Evolutionary conservation across 208 protist species (phyloP).

Genomic region (Eutreptiella sp.): DNA sequence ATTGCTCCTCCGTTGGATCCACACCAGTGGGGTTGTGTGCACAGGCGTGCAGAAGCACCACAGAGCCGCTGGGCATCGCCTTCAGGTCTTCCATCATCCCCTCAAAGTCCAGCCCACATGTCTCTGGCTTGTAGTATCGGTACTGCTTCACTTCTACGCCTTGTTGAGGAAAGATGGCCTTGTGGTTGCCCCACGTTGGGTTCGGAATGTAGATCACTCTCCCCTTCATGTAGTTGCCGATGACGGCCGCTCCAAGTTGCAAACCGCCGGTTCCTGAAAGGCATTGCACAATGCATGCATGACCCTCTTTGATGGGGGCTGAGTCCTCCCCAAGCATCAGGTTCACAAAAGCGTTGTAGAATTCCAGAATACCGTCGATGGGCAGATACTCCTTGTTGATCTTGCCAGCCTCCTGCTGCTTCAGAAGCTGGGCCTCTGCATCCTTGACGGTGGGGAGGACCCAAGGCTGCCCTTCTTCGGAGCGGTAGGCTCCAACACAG

Average conservation of each 20-base stretch:
- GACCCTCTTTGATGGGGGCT: conserved; percentile 30
- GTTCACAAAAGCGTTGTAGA: conserved; percentile 38
- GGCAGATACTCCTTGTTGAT: conserved; percentile 76
- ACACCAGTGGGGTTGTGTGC: conserved; percentile 88
- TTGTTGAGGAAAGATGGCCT: conserved; percentile 27
- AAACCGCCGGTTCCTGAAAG: conserved; percentile 27
- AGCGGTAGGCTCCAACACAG: conserved; percentile 45
- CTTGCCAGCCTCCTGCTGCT: too few species aligned
- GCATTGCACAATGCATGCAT: conserved; percentile 27
- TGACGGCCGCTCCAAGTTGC: conserved; percentile 6
- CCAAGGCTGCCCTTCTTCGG: conserved; percentile 39
- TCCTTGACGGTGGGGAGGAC: conserved; percentile 37
- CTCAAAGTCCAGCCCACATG: conserved; percentile 49
- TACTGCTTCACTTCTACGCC: conserved; percentile 31
- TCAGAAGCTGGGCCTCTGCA: too few species aligned
- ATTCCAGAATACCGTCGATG: conserved; percentile 53
- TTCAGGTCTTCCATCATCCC: conserved; percentile 40
- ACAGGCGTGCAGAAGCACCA: conserved; percentile 73
- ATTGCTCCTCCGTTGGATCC: conserved; percentile 70
- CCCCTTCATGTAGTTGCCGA: conserved; percentile 18
- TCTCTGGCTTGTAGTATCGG: conserved; percentile 25
- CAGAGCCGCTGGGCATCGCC: conserved; percentile 14
- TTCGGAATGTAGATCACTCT: conserved; percentile 34
- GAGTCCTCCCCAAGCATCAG: conserved; percentile 58
- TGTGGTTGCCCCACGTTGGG: conserved; percentile 47